Percentiles rank a stretch among this genome's conserved stretches.
These are phyloP conservation scores for Solanum chacoense DNA, from an alignment of 305 asterid species.

Conservation along the genomic window DNA sequence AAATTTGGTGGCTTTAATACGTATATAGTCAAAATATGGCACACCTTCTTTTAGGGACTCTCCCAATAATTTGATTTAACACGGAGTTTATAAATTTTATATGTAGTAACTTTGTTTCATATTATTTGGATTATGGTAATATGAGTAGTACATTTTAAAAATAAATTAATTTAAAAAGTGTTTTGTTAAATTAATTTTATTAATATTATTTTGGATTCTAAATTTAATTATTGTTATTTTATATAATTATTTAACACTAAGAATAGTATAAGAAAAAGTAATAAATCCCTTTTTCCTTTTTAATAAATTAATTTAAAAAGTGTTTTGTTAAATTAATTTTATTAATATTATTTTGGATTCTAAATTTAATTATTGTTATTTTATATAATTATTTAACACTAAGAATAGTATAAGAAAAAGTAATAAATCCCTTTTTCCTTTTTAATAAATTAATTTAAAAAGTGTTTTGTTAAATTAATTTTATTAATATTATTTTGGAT, in stretches of 20 bases:
- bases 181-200: not conserved
- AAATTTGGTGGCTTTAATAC: not conserved
- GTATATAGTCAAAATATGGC: not conserved
- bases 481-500: not conserved
- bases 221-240: not conserved
- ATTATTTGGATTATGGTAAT: not conserved
- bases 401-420: not conserved
- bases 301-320: not conserved
- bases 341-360: not conserved
- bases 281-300: not conserved
- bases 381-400: not conserved
- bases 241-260: not conserved
- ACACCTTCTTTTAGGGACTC: not conserved
- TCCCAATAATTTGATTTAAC: too few relatives aligned
- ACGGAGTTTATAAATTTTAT: not conserved
- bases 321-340: not conserved
- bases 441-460: not conserved
- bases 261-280: not conserved
- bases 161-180: not conserved
- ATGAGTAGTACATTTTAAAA: not conserved
- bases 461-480: not conserved
- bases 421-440: not conserved
- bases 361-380: not conserved
- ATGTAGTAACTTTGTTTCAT: not conserved
- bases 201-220: not conserved